Percentiles rank a stretch among this genome's conserved stretches.
Evolutionary conservation across 208 protist species (phyloP).

Genomic region (Crithidia acanthocephali): DNA sequence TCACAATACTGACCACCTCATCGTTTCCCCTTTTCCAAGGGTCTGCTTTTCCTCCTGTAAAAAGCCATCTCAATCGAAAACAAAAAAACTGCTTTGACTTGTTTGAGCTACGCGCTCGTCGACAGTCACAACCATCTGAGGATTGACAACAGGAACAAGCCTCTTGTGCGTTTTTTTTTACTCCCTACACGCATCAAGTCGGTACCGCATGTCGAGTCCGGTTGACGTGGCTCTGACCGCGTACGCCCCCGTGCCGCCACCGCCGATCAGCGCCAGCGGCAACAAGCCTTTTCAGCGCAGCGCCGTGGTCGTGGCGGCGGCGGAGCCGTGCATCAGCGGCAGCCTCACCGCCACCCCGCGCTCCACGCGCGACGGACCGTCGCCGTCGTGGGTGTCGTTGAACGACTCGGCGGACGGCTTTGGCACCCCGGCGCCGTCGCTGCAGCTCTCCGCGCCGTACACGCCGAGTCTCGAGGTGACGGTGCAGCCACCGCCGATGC

Average conservation of each 20-base stretch:
- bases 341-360: conserved; percentile 5
- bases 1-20: no score
- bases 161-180: conserved; percentile 6
- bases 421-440: background rate
- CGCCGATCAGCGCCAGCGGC: conserved; percentile 17
- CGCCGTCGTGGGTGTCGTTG: conserved; percentile 17
- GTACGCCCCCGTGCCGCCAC: conserved; percentile 7
- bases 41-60: no score
- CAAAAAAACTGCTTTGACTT: no score
- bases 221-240: conserved; percentile 7
- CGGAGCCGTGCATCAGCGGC: background rate
- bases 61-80: no score
- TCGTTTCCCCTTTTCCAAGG: no score
- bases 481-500: conserved; percentile 12
- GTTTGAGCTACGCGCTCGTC: background rate
- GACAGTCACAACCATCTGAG: background rate
- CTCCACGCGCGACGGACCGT: background rate
- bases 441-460: conserved; percentile 16
- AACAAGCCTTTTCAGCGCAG: conserved; percentile 12
- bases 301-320: background rate
- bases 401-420: conserved; percentile 2
- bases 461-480: background rate
- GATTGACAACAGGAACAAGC: no score
- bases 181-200: background rate
- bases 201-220: conserved; percentile 4